Evolutionary conservation across 1,284 basidiomycete species (phyloP).

Genomic region (Omphalotus olearius): DNA sequence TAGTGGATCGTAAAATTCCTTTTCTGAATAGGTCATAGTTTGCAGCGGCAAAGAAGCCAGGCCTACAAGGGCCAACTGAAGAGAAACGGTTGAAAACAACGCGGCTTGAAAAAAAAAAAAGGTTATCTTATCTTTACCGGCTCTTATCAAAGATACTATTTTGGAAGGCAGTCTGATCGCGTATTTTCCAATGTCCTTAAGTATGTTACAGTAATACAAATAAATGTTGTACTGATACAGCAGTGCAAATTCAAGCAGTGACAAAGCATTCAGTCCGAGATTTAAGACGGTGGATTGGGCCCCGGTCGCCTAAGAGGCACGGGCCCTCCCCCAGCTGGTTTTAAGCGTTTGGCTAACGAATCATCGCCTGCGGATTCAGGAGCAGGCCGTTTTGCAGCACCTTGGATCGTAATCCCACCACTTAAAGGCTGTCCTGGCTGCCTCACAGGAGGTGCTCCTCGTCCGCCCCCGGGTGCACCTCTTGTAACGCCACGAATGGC

Average conservation of each 20-base stretch:
- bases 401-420: constrained; percentile 56
- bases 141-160: too few species aligned
- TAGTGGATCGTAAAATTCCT: constrained; percentile 35
- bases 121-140: too few species aligned
- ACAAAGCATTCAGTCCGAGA: neutral
- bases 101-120: too few species aligned
- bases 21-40: neutral
- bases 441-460: constrained; percentile 23
- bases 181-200: too few species aligned
- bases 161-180: too few species aligned
- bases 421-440: constrained; percentile 6
- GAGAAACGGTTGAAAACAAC: too few species aligned
- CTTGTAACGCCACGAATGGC: constrained; percentile 28
- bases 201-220: neutral
- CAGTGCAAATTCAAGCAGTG: neutral
- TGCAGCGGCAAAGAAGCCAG: neutral
- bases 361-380: constrained; percentile 40
- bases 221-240: too few species aligned
- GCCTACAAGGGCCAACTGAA: too few species aligned
- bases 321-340: constrained; percentile 32
- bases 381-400: constrained; percentile 64
- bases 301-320: constrained; percentile 12
- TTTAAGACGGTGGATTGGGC: neutral
- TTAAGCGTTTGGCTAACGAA: constrained; percentile 67
- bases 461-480: constrained; percentile 37